Conservation (phyloP, 371 early-diverging fungal species). For the Mucor mucedo region DNA sequence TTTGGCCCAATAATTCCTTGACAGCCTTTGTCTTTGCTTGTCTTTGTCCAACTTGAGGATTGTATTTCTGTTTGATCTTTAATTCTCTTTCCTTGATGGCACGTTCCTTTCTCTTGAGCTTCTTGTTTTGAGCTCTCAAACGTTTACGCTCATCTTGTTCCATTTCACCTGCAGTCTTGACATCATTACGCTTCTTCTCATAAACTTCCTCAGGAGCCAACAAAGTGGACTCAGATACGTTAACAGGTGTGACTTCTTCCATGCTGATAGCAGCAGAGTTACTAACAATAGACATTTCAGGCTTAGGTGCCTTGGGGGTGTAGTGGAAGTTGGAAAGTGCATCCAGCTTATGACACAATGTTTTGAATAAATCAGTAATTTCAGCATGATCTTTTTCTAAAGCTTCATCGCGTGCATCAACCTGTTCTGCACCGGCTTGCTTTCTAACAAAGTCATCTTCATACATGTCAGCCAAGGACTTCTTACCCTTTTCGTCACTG, state of each 20-base stretch:
- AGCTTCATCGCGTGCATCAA: conserved; percentile 76
- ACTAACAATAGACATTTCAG: conserved; percentile 80
- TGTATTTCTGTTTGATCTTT: conserved; percentile 59
- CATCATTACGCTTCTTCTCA: conserved; percentile 67
- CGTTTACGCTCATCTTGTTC: conserved; percentile 74
- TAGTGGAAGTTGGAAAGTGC: conserved; percentile 93
- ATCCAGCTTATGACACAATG: conserved; percentile 83
- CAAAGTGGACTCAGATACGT: conserved; percentile 81
- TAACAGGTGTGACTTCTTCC: conserved; percentile 94
- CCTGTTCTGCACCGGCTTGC: conserved; percentile 54
- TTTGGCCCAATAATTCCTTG: conserved; percentile 71
- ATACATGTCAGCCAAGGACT: conserved; percentile 90
- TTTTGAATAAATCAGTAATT: conserved; percentile 75
- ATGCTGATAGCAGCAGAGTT: conserved; percentile 89
- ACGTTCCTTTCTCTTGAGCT: conserved; percentile 61
- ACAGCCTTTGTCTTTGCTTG: conserved; percentile 71
- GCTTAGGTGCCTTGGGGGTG: conserved; percentile 78
- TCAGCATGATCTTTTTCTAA: conserved; percentile 80
- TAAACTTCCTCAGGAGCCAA: conserved; percentile 93
- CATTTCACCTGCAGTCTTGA: conserved; percentile 76
- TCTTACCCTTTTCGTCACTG: conserved; percentile 80
- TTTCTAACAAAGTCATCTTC: conserved; percentile 87
- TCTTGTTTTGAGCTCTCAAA: conserved; percentile 70
- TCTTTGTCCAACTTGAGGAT: conserved; percentile 57
- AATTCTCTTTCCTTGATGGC: conserved; percentile 60